Percentiles rank a stretch among this genome's conserved stretches.
phyloP scores from a whole-genome alignment of 495 filamentous ascomycete genomes.

The Astrothelium subdiscretum region DNA sequence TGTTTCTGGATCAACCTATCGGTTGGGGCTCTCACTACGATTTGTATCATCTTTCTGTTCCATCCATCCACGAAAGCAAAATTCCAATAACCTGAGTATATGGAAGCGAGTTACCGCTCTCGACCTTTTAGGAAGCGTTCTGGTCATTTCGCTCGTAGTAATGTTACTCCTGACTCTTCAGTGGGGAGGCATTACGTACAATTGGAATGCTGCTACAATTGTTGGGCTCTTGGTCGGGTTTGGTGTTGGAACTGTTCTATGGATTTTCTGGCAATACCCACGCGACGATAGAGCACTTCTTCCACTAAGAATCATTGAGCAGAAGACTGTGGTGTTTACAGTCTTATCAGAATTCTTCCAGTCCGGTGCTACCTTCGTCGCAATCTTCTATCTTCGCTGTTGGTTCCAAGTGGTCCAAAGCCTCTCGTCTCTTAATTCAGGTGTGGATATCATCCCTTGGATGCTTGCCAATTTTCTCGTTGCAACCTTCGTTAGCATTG shows the following conservation, averaged over 20 bases:
- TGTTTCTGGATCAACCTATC: too few relatives aligned
- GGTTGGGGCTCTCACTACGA: neutral
- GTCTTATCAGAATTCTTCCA: slow-evolving; percentile 16
- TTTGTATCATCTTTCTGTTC: neutral
- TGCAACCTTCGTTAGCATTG: neutral
- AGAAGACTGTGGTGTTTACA: slow-evolving; percentile 46
- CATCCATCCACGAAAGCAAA: neutral
- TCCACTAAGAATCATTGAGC: slow-evolving; percentile 57
- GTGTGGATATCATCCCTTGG: slow-evolving; percentile 67
- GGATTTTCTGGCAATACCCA: slow-evolving; percentile 44
- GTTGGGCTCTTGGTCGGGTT: slow-evolving; percentile 25
- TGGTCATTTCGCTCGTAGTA: neutral
- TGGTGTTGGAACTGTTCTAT: slow-evolving; percentile 26
- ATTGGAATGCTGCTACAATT: neutral
- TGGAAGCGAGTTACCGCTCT: neutral
- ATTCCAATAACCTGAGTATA: neutral
- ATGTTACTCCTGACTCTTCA: neutral
- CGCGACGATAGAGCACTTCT: slow-evolving; percentile 62
- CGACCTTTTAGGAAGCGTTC: neutral
- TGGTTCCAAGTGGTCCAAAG: slow-evolving; percentile 75
- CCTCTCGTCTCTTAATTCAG: slow-evolving; percentile 52
- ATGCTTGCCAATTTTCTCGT: slow-evolving; percentile 49
- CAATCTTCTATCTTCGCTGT: slow-evolving; percentile 53
- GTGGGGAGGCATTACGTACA: neutral
- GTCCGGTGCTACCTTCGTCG: slow-evolving; percentile 43